Conservation (phyloP, 2,329 filamentous ascomycete genomes). For the Cladosporium sp. region DNA sequence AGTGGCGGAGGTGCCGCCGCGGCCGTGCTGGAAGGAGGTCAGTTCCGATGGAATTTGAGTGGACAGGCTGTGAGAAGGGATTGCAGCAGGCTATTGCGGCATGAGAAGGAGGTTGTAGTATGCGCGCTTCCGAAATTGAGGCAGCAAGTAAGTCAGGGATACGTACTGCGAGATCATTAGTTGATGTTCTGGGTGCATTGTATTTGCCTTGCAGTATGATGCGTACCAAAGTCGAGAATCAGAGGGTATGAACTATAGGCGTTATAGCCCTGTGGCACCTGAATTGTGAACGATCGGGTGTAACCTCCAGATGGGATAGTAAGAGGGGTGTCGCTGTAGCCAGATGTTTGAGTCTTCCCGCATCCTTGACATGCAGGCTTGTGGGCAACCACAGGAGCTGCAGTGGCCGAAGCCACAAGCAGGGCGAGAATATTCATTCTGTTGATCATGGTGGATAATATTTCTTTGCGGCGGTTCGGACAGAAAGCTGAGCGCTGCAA, state of each 20-base stretch:
- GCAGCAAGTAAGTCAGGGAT: no score
- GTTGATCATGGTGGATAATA: neutral
- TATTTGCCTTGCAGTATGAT: neutral
- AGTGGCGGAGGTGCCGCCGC: constrained; percentile 33
- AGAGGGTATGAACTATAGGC: constrained; percentile 25
- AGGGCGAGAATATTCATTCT: neutral
- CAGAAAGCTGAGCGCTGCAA: neutral
- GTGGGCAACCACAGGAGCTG: neutral
- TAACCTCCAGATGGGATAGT: constrained; percentile 1
- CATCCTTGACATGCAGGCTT: neutral
- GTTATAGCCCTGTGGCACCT: neutral
- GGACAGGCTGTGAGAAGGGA: neutral
- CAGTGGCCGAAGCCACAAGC: neutral
- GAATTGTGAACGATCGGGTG: neutral
- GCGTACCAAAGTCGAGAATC: constrained; percentile 48
- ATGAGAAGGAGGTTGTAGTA: no score
- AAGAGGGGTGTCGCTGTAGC: neutral
- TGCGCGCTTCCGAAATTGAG: no score
- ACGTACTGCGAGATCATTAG: neutral
- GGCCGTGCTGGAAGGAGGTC: constrained; percentile 11
- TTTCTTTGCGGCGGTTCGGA: neutral
- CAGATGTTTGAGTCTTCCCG: neutral
- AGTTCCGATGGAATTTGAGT: no score
- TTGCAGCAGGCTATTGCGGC: no score
- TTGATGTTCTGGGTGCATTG: neutral